These are phyloP conservation scores for Liriodendron chinense DNA, from an alignment of 164 flowering plant genomes.

Conservation along the genomic window DNA sequence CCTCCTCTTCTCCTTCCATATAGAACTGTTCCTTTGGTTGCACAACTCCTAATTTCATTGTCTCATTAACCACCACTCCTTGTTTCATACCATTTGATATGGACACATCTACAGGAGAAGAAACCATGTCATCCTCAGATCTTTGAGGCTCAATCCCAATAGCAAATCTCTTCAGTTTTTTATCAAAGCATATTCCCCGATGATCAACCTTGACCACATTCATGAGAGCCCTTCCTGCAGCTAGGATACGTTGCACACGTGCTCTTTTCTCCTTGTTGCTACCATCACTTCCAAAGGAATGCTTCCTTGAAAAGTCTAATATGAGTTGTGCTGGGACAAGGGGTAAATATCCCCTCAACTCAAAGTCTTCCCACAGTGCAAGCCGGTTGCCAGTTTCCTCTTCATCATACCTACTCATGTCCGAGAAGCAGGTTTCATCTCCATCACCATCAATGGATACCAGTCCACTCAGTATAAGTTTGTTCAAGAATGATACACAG, in stretches of 20 bases:
- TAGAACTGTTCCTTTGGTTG: conserved; percentile 27
- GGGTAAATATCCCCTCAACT: conserved; percentile 88
- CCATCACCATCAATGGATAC: conserved; percentile 45
- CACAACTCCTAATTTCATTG: conserved; percentile 14
- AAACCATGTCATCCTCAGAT: conserved; percentile 28
- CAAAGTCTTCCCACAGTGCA: conserved; percentile 89
- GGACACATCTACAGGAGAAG: conserved; percentile 16
- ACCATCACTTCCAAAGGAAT: conserved; percentile 52
- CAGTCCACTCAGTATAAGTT: conserved; percentile 44
- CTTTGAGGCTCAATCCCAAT: conserved; percentile 52
- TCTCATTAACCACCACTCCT: conserved; percentile 26
- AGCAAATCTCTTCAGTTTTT: conserved; percentile 53
- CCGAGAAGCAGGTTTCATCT: conserved; percentile 64
- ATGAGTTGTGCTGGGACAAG: conserved; percentile 78
- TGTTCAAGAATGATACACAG: conserved; percentile 62
- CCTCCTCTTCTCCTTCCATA: conserved; percentile 75
- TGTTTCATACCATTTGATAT: conserved; percentile 14
- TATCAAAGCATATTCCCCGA: conserved; percentile 52
- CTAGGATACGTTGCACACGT: conserved; percentile 72
- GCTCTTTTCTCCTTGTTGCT: conserved; percentile 53
- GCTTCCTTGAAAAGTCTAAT: conserved; percentile 79
- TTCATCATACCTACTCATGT: conserved; percentile 74
- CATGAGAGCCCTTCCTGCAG: conserved; percentile 83
- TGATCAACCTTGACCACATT: conserved; percentile 52
- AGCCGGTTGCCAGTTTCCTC: conserved; percentile 69